Percentiles rank a stretch among this genome's conserved stretches.
These are phyloP conservation scores for Thalassiosira exigua DNA, from an alignment of 352 stramenopile species.

Conservation along the genomic window DNA sequence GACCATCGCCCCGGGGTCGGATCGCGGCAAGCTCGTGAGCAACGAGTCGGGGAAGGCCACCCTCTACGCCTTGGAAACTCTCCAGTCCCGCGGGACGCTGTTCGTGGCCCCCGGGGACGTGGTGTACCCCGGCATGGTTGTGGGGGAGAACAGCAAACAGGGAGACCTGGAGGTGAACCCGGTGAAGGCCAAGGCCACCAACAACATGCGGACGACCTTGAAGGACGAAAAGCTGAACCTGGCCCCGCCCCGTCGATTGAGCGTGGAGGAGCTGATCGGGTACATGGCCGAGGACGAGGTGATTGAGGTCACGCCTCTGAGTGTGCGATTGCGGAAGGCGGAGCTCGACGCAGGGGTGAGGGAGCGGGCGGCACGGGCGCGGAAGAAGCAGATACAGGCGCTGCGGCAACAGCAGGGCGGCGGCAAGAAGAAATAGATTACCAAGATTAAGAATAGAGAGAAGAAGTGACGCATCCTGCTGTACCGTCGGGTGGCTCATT, in stretches of 20 bases:
- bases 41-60: slow-evolving; percentile 86
- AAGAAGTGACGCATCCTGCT: no score
- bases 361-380: slow-evolving; percentile 54
- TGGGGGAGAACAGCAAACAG: slow-evolving; percentile 93
- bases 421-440: no score
- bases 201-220: slow-evolving; percentile 94
- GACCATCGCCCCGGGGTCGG: slow-evolving; percentile 56
- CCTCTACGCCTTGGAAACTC: slow-evolving; percentile 90
- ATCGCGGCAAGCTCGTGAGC: slow-evolving; percentile 87
- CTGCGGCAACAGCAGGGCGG: no score
- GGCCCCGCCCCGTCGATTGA: slow-evolving; percentile 91
- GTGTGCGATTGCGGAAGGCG: slow-evolving; percentile 91
- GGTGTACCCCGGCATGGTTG: slow-evolving; percentile 98
- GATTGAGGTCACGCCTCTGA: slow-evolving; percentile 96
- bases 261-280: slow-evolving; percentile 96
- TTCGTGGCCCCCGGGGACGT: slow-evolving; percentile 94
- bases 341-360: slow-evolving; percentile 84
- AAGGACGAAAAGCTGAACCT: slow-evolving; percentile 96
- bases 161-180: slow-evolving; percentile 97
- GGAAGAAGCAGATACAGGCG: slow-evolving; percentile 74
- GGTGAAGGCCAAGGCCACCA: slow-evolving; percentile 96
- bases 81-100: slow-evolving; percentile 93
- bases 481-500: no score
- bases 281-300: slow-evolving; percentile 98
- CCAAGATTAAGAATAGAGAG: no score